A percentile compares a stretch with the other conserved stretches of the same genome.
Evolutionary conservation across 768 basidiomycete genomes (phyloP).

Genomic region (Lactarius sanguifluus): DNA sequence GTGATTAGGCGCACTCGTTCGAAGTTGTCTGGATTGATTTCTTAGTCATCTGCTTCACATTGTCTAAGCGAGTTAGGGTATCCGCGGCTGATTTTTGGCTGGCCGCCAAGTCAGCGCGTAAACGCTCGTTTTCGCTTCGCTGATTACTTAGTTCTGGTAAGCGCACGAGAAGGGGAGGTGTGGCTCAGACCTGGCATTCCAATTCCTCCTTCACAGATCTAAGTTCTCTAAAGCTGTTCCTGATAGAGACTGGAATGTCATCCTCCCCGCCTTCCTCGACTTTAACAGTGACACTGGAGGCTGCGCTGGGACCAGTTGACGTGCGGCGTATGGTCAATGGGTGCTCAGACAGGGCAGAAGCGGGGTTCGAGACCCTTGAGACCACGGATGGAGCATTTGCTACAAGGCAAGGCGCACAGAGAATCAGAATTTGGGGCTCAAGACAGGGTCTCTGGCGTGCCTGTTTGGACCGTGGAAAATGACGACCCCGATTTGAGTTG

Average conservation of each 20-base stretch:
- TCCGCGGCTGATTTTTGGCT: conserved; percentile 12
- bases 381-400: not conserved
- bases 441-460: conserved; percentile 4
- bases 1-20: conserved; percentile 13
- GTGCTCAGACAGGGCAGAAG: not conserved
- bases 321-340: not conserved
- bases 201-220: conserved; percentile 25
- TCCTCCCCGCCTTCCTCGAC: conserved; percentile 21
- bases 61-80: conserved; percentile 12
- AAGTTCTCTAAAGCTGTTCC: conserved; percentile 24
- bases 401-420: not conserved
- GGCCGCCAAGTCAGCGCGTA: conserved; percentile 19
- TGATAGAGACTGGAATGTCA: conserved; percentile 19
- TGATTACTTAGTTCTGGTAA: conserved; percentile 9
- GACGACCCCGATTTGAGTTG: conserved; percentile 4
- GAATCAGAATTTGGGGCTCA: conserved; percentile 3
- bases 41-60: conserved; percentile 22
- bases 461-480: not conserved
- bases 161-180: not conserved
- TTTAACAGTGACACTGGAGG: conserved; percentile 1
- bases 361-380: not conserved
- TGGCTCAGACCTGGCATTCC: conserved; percentile 20
- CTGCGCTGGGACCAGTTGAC: not conserved
- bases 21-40: conserved; percentile 18
- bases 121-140: conserved; percentile 25